phyloP scores from a whole-genome alignment of 1,284 basidiomycete genomes.

The Cutaneotrichosporon cyanovorans region DNA sequence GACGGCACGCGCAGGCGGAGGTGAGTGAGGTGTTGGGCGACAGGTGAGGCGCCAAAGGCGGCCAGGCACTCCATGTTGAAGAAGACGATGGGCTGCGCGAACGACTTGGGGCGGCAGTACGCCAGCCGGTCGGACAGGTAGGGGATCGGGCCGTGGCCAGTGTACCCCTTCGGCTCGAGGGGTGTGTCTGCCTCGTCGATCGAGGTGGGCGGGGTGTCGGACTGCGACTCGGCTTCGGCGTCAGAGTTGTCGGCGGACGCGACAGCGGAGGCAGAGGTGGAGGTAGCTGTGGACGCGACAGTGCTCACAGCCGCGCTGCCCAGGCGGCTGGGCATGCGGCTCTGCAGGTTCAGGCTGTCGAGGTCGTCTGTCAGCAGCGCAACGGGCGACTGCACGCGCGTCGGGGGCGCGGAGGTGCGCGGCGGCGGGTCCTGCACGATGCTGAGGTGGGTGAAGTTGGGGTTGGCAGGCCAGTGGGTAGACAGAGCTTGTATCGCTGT shows the following conservation, averaged over 20 bases:
- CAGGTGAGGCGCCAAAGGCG: conserved; percentile 36
- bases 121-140: conserved; percentile 38
- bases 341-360: conserved; percentile 14
- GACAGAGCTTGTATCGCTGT: conserved; percentile 43
- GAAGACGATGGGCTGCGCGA: conserved; percentile 48
- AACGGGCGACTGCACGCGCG: conserved; percentile 14
- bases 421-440: conserved; percentile 46
- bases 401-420: conserved; percentile 35
- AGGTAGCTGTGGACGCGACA: background rate
- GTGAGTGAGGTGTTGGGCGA: conserved; percentile 40
- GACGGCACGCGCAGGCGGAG: conserved; percentile 43
- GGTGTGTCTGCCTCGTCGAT: conserved; percentile 13
- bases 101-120: conserved; percentile 37
- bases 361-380: conserved; percentile 7
- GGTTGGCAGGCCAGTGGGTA: conserved; percentile 33
- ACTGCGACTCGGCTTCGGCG: conserved; percentile 8
- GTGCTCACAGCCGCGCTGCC: background rate
- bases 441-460: conserved; percentile 48
- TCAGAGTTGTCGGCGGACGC: conserved; percentile 13
- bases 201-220: conserved; percentile 33
- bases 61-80: conserved; percentile 45
- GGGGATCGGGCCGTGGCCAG: conserved; percentile 44
- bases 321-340: background rate
- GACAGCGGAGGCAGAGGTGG: conserved; percentile 1
- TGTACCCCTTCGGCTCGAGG: conserved; percentile 30